Evolutionary conservation across 1,139 yeast species (phyloP).

Genomic region (Yamadazyma pseudoaaseri): DNA sequence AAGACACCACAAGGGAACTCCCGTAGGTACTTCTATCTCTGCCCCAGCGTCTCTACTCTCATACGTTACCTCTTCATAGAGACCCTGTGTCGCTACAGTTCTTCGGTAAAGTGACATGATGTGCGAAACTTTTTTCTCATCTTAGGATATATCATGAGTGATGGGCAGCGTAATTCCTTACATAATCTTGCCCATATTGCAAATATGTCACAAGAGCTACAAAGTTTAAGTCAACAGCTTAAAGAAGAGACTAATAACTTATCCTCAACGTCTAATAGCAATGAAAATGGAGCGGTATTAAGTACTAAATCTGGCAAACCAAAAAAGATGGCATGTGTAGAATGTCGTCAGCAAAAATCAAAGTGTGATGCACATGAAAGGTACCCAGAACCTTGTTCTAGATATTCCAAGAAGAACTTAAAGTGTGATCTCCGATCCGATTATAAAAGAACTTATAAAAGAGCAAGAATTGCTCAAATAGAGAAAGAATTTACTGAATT

Average conservation of each 20-base stretch:
- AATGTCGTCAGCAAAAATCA: slow-evolving; percentile 92
- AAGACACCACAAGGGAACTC: too few relatives aligned
- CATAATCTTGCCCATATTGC: slow-evolving; percentile 47
- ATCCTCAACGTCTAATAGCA: background rate
- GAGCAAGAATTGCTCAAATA: slow-evolving; percentile 81
- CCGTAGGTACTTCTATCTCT: too few relatives aligned
- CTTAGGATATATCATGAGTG: slow-evolving; percentile 3
- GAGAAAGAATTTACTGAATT: slow-evolving; percentile 76
- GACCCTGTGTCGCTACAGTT: too few relatives aligned
- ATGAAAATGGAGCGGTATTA: slow-evolving; percentile 3
- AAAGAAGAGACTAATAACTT: slow-evolving; percentile 7
- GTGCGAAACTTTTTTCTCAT: slow-evolving; percentile 4
- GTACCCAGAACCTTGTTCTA: slow-evolving; percentile 78
- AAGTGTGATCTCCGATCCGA: slow-evolving; percentile 74
- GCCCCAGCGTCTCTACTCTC: too few relatives aligned
- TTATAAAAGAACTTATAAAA: slow-evolving; percentile 83
- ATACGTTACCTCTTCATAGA: too few relatives aligned
- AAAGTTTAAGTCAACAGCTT: slow-evolving; percentile 28
- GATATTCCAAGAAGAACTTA: slow-evolving; percentile 71
- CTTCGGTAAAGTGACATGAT: too few relatives aligned
- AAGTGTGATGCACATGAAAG: slow-evolving; percentile 82
- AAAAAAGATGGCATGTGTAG: slow-evolving; percentile 86
- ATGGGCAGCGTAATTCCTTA: slow-evolving; percentile 23
- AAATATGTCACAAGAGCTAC: slow-evolving; percentile 44
- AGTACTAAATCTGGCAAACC: slow-evolving; percentile 22